Conservation (phyloP, 495 filamentous ascomycete species). For the Tuber brumale region DNA sequence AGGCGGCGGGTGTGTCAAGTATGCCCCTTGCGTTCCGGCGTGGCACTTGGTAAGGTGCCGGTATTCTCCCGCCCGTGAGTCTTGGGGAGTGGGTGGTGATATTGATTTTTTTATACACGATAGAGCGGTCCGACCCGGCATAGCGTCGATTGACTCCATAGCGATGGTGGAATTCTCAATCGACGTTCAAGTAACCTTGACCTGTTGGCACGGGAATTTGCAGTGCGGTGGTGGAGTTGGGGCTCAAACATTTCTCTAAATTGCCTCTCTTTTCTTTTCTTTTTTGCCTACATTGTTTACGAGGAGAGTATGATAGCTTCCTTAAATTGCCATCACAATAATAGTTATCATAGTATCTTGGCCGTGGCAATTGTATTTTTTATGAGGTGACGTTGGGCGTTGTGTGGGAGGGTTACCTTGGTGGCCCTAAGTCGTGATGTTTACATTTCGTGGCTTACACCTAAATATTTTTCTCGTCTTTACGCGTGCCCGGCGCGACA, state of each 20-base stretch:
- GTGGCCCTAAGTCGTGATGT: not conserved
- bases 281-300: not conserved
- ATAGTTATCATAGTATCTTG: not conserved
- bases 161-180: not conserved
- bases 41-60: not conserved
- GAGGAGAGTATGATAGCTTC: not conserved
- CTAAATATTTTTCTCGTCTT: not conserved
- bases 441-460: not conserved
- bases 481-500: slow-evolving; percentile 1
- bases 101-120: not conserved
- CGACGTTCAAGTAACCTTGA: not conserved
- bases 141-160: not conserved
- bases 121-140: not conserved
- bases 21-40: not conserved
- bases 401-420: not conserved
- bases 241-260: not conserved
- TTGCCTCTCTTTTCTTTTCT: not conserved
- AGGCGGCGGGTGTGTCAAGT: not conserved
- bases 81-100: not conserved
- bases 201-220: not conserved
- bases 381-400: not conserved
- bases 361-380: not conserved
- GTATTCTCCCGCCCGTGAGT: not conserved
- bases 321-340: not conserved
- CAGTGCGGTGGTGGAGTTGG: not conserved